phyloP scores from a whole-genome alignment of 345 rosid genomes.

The Cardamine occulta region DNA sequence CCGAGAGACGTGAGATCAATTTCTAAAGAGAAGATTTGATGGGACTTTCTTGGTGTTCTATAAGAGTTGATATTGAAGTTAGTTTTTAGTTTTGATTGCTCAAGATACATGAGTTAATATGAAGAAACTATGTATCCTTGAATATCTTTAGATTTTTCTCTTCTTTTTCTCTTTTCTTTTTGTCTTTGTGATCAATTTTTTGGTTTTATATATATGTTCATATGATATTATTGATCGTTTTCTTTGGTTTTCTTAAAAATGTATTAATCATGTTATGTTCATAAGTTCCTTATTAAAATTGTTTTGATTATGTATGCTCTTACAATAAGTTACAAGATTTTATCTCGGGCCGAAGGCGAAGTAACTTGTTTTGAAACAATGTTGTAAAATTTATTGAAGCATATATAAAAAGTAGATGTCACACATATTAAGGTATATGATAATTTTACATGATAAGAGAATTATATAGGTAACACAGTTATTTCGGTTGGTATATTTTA shows the following conservation, averaged over 20 bases:
- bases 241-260: neutral
- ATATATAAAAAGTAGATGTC: too few species aligned
- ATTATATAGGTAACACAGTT: too few species aligned
- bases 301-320: neutral
- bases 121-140: neutral
- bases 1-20: conserved; percentile 85
- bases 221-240: neutral
- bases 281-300: neutral
- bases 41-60: neutral
- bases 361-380: too few species aligned
- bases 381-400: too few species aligned
- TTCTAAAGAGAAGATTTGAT: conserved; percentile 41
- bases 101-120: neutral
- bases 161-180: neutral
- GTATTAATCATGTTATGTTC: neutral
- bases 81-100: conserved; percentile 2
- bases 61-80: conserved; percentile 5
- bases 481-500: too few species aligned
- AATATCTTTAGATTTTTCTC: neutral
- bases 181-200: neutral
- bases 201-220: neutral
- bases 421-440: too few species aligned
- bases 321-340: neutral
- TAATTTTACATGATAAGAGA: too few species aligned
- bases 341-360: too few species aligned